Evolutionary conservation across 768 basidiomycete genomes (phyloP), one percentile per base, ranked within the genome.

Genomic region (Xanthoconium stramineum): DNA sequence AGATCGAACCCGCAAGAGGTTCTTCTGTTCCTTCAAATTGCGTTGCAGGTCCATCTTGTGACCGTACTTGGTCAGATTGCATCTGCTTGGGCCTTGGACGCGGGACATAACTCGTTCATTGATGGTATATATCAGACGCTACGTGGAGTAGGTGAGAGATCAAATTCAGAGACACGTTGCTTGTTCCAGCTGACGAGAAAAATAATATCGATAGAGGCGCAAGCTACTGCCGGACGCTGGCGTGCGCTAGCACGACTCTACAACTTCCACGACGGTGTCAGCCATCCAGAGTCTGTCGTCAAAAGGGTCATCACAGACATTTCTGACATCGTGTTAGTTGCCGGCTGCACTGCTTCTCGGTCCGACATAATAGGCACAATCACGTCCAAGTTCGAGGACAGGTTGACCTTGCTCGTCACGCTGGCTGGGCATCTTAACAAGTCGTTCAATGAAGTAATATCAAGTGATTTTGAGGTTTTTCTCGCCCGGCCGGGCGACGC

Each of bases 381-480:
- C n/a, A 19, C 48, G 3, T 50, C 44, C 13, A 53, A 24, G 29
- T 60, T 60, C 20, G 30, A 46, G 24, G 45, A 50, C 38, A 60
- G 33, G 19, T 30, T 58, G 36, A 4, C n/a, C 29, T 43, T 47
- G 5, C 52, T 60, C 8, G 56, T 58, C 19, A 44, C 52, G 2
- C 59, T 60, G 17, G 59, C 59, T 35, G 56, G 52, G 10, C 52
- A 39, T 10, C 59, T 60, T n/a, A 33, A 40, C 20, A 53, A 47
- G 44, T 37, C 53, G 37, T 53, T 60, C 20, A 20, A 12, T 11
- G 40, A 42, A 12, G 40, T 42, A 4, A 24, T 24, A 24, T 24
- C 24, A 4, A 24, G 24, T 24, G 24, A 24, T 24, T 24, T 24
- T 24, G 40, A 42, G 8, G 40, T 42, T 10, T 11, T 42, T 10